Conservation (phyloP, 768 basidiomycete genomes). For the Tulasnella sp. region DNA sequence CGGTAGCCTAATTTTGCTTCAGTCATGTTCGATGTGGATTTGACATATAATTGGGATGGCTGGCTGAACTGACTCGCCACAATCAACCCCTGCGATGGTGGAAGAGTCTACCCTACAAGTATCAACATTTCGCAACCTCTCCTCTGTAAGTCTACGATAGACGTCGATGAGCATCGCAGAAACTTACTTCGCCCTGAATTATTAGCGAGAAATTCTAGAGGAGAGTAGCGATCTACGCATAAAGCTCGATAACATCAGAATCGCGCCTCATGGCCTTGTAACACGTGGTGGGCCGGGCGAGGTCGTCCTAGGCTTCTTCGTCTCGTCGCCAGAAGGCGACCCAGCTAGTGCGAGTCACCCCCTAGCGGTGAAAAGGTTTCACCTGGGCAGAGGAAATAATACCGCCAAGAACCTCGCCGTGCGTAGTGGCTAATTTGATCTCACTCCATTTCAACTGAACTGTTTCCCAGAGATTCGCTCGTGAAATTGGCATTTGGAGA, state of each 20-base stretch:
- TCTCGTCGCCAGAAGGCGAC: not conserved
- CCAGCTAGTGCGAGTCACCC: too few relatives aligned
- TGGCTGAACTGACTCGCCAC: too few relatives aligned
- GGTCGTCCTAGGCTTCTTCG: not conserved
- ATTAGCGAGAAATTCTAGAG: not conserved
- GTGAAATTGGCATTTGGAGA: not conserved
- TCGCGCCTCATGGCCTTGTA: not conserved
- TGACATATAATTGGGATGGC: too few relatives aligned
- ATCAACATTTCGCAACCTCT: not conserved
- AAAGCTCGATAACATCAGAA: not conserved
- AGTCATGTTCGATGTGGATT: too few relatives aligned
- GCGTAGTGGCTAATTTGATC: not conserved
- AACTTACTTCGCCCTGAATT: not conserved
- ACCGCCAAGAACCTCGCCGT: not conserved
- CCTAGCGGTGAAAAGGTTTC: not conserved
- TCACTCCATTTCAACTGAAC: not conserved
- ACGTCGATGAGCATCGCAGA: not conserved
- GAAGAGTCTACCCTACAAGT: not conserved
- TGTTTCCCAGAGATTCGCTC: not conserved
- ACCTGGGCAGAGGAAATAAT: not conserved
- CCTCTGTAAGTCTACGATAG: not conserved
- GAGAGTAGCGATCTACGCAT: not conserved
- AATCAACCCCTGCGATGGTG: not conserved
- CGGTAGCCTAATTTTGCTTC: too few relatives aligned
- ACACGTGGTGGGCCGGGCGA: not conserved